Evolutionary conservation across 495 filamentous ascomycete species (phyloP).

Genomic region (Penicillium pulvis): DNA sequence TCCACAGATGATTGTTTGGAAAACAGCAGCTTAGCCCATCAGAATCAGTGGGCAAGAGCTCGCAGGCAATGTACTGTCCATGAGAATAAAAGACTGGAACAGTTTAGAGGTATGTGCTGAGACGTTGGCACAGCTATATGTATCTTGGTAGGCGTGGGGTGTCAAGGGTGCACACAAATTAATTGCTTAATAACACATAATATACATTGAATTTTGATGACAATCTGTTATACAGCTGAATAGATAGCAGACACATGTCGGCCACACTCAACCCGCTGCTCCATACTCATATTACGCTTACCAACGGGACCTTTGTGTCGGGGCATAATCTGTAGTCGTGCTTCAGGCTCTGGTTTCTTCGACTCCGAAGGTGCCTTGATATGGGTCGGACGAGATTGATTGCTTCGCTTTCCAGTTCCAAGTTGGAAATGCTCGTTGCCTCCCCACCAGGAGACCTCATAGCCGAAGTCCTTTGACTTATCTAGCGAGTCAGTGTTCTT

Average conservation of each 20-base stretch:
- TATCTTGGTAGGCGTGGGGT: no score
- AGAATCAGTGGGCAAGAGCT: no score
- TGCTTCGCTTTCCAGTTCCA: constrained; percentile 86
- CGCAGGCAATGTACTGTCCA: no score
- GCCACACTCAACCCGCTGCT: constrained; percentile 90
- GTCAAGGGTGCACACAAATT: not conserved
- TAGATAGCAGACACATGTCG: constrained; percentile 83
- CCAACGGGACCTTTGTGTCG: constrained; percentile 66
- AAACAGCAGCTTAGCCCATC: no score
- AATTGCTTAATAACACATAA: constrained; percentile 18
- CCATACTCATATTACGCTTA: constrained; percentile 68
- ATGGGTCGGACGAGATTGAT: constrained; percentile 70
- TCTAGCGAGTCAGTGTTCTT: constrained; percentile 48
- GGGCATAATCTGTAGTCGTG: constrained; percentile 87
- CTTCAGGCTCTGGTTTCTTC: constrained; percentile 58
- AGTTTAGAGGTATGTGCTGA: no score
- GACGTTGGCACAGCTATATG: no score
- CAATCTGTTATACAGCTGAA: constrained; percentile 31
- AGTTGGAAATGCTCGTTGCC: constrained; percentile 93
- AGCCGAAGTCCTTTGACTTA: constrained; percentile 70
- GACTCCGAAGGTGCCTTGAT: constrained; percentile 69
- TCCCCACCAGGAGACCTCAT: constrained; percentile 89
- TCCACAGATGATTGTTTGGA: no score
- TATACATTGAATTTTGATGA: constrained; percentile 25
- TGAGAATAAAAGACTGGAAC: no score